A percentile compares a stretch with the other conserved stretches of the same genome.
These are phyloP conservation scores for Salmacisia buchloeana DNA, from an alignment of 1,284 basidiomycete species.

Conservation along the genomic window DNA sequence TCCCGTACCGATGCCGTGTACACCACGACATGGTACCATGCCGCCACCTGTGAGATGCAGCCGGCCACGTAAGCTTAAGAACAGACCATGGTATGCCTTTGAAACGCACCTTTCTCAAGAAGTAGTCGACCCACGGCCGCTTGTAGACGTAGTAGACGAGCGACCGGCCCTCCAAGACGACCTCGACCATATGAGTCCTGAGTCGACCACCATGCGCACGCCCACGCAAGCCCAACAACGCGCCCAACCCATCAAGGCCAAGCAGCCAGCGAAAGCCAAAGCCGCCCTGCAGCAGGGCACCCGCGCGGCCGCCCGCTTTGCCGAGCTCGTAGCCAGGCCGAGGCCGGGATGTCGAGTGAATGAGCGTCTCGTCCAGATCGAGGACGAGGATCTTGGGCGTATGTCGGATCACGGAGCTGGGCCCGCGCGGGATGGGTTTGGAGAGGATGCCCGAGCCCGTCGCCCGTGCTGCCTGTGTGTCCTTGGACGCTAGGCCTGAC, in stretches of 20 bases:
- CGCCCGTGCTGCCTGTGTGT: constrained; percentile 4
- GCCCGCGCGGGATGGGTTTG: constrained; percentile 1
- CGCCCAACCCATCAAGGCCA: constrained; percentile 37
- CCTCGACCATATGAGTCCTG: constrained; percentile 88
- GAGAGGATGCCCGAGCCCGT: constrained; percentile 9
- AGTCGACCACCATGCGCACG: constrained; percentile 51
- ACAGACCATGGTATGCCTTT: not conserved
- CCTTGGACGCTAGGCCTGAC: not conserved
- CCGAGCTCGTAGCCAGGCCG: constrained; percentile 13
- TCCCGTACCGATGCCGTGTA: constrained; percentile 99
- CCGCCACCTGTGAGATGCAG: constrained; percentile 66
- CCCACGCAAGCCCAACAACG: constrained; percentile 32
- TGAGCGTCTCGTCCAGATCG: constrained; percentile 94
- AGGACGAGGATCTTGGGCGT: constrained; percentile 56
- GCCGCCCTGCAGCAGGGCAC: not conserved
- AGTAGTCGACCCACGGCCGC: constrained; percentile 75
- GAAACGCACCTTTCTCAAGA: constrained; percentile 31
- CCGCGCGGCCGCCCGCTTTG: not conserved
- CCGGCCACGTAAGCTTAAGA: constrained; percentile 5
- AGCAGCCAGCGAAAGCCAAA: constrained; percentile 20
- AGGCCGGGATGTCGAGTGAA: constrained; percentile 87
- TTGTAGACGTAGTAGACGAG: constrained; percentile 98
- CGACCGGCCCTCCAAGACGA: constrained; percentile 78
- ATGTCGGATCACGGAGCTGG: constrained; percentile 39
- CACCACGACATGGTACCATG: constrained; percentile 97